phyloP scores from a whole-genome alignment of 176 grass and related monocot genomes.

The Zoysia pacifica region DNA sequence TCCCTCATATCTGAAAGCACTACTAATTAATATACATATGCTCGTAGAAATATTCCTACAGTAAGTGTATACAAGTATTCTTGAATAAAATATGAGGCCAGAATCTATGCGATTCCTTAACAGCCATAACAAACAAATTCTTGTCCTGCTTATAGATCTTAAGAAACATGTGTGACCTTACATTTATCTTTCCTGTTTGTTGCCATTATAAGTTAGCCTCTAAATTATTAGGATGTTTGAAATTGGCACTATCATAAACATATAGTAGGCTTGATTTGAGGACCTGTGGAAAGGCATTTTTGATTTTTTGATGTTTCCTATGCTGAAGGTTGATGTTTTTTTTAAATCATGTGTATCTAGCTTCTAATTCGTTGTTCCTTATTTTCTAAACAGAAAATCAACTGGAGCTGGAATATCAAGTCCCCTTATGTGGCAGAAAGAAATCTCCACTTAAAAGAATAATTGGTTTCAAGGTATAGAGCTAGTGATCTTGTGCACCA shows the following conservation, averaged over 20 bases:
- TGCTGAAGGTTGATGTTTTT: background rate
- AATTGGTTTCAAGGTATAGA: constrained; percentile 79
- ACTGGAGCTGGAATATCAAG: constrained; percentile 65
- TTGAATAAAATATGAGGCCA: constrained; percentile 7
- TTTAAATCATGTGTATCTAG: background rate
- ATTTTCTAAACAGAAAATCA: constrained; percentile 52
- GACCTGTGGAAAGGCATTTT: background rate
- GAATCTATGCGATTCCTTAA: background rate
- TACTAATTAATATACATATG: background rate
- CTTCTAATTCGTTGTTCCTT: too few relatives aligned
- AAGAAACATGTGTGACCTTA: constrained; percentile 14
- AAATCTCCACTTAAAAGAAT: constrained; percentile 92
- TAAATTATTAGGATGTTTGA: background rate
- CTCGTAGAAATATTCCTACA: background rate
- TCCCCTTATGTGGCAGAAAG: constrained; percentile 75
- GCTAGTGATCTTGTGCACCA: background rate
- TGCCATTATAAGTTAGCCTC: background rate
- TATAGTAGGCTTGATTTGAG: constrained; percentile 3
- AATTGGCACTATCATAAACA: background rate
- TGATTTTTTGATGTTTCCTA: background rate
- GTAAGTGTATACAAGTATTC: background rate
- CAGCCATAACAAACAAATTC: constrained; percentile 18
- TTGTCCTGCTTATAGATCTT: constrained; percentile 20
- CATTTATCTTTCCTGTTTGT: background rate
- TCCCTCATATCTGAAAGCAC: background rate